These are phyloP conservation scores for Trichoderma orchidacearum DNA, from an alignment of 495 filamentous ascomycete species.

Conservation along the genomic window DNA sequence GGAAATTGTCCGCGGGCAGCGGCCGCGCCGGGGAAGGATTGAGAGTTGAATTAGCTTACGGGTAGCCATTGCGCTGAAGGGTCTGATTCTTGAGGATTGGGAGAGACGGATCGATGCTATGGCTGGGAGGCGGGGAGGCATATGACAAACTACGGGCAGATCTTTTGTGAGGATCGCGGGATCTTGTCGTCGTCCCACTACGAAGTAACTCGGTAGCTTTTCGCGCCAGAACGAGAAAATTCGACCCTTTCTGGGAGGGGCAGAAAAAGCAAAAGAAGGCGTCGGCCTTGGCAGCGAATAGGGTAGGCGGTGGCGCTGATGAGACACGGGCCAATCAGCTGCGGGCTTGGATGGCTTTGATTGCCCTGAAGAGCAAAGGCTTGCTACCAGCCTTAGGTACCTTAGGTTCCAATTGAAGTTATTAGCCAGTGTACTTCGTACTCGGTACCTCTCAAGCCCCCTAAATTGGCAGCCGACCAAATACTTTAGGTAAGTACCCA, in stretches of 20 bases:
- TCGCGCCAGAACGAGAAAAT: too few relatives aligned
- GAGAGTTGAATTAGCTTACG: neutral
- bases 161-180: neutral
- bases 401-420: neutral
- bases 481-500: too few relatives aligned
- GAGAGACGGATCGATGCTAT: neutral
- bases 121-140: neutral
- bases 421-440: too few relatives aligned
- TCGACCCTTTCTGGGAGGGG: neutral
- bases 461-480: neutral
- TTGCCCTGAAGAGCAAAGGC: neutral
- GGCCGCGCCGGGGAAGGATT: too few relatives aligned
- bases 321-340: neutral
- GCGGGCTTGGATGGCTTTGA: neutral
- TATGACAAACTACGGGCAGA: neutral
- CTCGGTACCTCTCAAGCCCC: too few relatives aligned
- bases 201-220: too few relatives aligned
- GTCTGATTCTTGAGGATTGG: neutral
- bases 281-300: neutral
- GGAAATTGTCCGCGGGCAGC: too few relatives aligned
- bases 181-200: neutral
- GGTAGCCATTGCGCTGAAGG: neutral
- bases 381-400: neutral
- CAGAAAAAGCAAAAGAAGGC: neutral
- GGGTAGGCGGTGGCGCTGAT: neutral